phyloP scores from a whole-genome alignment of 2,329 filamentous ascomycete genomes.

The Alternaria hordeiaustralica region DNA sequence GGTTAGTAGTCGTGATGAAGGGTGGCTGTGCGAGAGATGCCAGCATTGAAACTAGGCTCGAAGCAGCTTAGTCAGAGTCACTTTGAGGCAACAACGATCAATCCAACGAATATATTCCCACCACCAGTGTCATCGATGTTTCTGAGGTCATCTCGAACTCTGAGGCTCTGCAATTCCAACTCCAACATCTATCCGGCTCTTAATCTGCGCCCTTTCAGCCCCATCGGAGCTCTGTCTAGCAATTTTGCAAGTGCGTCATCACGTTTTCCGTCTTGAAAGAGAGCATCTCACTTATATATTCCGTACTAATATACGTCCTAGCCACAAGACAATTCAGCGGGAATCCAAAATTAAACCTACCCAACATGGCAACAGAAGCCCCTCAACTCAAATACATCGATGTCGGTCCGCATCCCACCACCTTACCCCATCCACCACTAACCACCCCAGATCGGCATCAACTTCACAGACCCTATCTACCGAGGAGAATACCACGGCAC shows the following conservation, averaged over 20 bases:
- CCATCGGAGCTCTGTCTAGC: neutral
- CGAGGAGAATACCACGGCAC: slow-evolving; percentile 83
- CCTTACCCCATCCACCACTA: slow-evolving; percentile 11
- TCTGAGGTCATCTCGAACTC: neutral
- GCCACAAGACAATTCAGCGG: too few species aligned
- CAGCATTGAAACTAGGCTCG: slow-evolving; percentile 11
- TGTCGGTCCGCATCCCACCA: slow-evolving; percentile 46
- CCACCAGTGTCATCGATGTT: slow-evolving; percentile 18
- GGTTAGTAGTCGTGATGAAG: neutral
- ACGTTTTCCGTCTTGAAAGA: neutral
- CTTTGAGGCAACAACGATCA: slow-evolving; percentile 8
- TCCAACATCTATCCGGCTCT: neutral
- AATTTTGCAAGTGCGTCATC: slow-evolving; percentile 21
- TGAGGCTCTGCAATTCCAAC: neutral
- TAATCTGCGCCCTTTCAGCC: neutral
- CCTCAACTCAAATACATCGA: slow-evolving; percentile 49
- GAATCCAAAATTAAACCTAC: neutral
- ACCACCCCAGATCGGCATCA: slow-evolving; percentile 78
- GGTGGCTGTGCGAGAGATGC: slow-evolving; percentile 5
- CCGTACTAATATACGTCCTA: neutral
- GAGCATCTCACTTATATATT: neutral
- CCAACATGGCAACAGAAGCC: slow-evolving; percentile 4
- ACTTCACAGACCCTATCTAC: slow-evolving; percentile 92
- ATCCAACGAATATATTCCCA: neutral
- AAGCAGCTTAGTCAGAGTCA: slow-evolving; percentile 8